Evolutionary conservation across 1,139 yeast genomes (phyloP), one percentile per base, ranked within the genome.

Genomic region (Kazachstania sp.): DNA sequence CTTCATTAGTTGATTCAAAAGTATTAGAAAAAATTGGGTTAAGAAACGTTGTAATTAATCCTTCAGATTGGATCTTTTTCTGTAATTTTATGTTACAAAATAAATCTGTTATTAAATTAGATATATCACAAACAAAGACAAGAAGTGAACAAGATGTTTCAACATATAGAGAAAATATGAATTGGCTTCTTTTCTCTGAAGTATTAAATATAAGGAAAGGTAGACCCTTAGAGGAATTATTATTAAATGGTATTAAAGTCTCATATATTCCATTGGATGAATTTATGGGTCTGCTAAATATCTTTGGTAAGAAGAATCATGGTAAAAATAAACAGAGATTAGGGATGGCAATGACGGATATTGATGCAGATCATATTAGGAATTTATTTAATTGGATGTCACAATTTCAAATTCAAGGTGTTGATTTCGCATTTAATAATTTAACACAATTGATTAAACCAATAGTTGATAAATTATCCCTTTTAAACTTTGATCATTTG

Each of bases 381-480:
- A 65, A 74, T 23, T 66, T 88, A 29, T 73, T 80, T 18, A 68
- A 76, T 44, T 86, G 95, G 92, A 72, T 84, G 41, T 71, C 78
- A 3, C 61, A 67, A 30, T 73, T 74, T 8, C 63, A 67, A 16
- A 79, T 90, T 61, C 79, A 82, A 54, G 97, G 97, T 2, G 75
- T 90, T 20, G 96, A 88, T 69, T 67, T 88, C 43, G 95, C 92
- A 1, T 88, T 83, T 55, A 88, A 88, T 63, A 86, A 84, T 60
- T 66, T 88, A 52, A 57, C 73, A 4, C 78, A 78, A 4, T 77
- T 77, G 56, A 64, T 79, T 52, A 68, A 67, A 49, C 74, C 77
- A 20, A 47, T 66, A 55, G 59, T 65, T 37, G 56, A 63, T 39
- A 56, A 56, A 50, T 48, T 66, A n/a, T 47, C 63, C 20, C 38